Evolutionary conservation across 192 early-diverging fungal genomes (phyloP), one percentile per base, ranked within the genome.

Genomic region (Funneliformis mosseae): DNA sequence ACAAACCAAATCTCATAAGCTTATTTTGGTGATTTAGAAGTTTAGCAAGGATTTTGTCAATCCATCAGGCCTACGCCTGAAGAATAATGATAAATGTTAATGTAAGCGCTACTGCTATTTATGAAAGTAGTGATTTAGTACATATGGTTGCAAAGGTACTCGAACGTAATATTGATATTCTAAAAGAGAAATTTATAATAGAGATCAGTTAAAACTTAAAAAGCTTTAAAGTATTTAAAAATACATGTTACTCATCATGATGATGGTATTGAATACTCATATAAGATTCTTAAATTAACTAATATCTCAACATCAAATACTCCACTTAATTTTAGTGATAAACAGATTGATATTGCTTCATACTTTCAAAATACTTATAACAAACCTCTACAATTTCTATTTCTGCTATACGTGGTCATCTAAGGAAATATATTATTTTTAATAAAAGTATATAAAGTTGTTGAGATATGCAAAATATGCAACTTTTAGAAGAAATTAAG

Each of bases 1-100:
- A 98, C 95, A 1, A 89, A 92, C 12, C 86, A 89, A 23, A 88
- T 87, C 74, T 81, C 84, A 0, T 66, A 63, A 45, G 68, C 78
- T 39, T 87, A 90, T 0, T 83, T 83, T 8, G 93, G 95, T 63
- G 96, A 96, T 16, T 88, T 92, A 21, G 94, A 97, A 87, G 90
- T 96, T 10, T 97, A 96, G 97, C 92, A 93, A 81, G 97, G 97
- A 16, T 96, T 94, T 82, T 97, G 95, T 79, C 95, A 97, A 75
- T 95, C 93, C 42, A 89, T 96, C 48, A 88, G 94, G 5, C 95
- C 70, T 50, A 62, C 18, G 45, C 8, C 70, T 88, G 86, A 0
- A 85, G 79, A 25, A 89, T 95, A 82, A 88, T 91, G 84, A 89
- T 95, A 23, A 95, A 95, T 76, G 77, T 93, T 50, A 93, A 95